Percentiles rank a stretch among this genome's conserved stretches.
Conservation (phyloP, 176 grass and related monocot genomes). For the Rhynchospora pubera region DNA sequence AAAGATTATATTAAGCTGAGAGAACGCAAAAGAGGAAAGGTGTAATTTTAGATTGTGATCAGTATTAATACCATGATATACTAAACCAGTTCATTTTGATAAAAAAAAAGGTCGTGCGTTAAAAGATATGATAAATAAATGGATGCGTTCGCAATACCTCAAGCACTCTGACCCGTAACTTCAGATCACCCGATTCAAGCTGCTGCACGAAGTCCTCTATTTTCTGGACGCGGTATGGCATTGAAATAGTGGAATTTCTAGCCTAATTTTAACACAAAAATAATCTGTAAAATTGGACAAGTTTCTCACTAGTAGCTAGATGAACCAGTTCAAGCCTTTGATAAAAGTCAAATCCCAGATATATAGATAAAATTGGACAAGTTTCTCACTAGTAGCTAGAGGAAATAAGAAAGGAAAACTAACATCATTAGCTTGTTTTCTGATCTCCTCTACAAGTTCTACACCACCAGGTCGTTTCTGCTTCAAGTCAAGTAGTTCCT, state of each 20-base stretch:
- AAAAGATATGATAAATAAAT: background rate
- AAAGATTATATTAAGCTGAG: background rate
- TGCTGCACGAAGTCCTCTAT: conserved; percentile 91
- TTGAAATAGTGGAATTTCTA: conserved; percentile 81
- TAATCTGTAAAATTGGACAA: background rate
- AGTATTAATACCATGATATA: background rate
- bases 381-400: no score
- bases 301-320: background rate
- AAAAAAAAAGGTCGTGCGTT: background rate
- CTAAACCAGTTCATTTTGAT: conserved; percentile 11
- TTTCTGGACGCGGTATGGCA: conserved; percentile 80
- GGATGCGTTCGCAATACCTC: conserved; percentile 48
- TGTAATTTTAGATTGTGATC: background rate
- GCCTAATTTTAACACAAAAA: conserved; percentile 36
- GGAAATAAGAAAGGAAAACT: conserved; percentile 17
- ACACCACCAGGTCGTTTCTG: conserved; percentile 39
- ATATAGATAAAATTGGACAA: no score
- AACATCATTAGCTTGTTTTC: conserved; percentile 97
- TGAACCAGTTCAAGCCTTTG: background rate
- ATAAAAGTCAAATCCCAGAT: background rate
- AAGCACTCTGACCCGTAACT: conserved; percentile 90
- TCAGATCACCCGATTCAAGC: conserved; percentile 84
- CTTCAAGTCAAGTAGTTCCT: conserved; percentile 87
- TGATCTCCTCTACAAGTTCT: conserved; percentile 67
- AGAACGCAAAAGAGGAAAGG: background rate